Evolutionary conservation across 495 filamentous ascomycete species (phyloP), one percentile per base, ranked within the genome.

Genomic region (Penicillium bovifimosum): DNA sequence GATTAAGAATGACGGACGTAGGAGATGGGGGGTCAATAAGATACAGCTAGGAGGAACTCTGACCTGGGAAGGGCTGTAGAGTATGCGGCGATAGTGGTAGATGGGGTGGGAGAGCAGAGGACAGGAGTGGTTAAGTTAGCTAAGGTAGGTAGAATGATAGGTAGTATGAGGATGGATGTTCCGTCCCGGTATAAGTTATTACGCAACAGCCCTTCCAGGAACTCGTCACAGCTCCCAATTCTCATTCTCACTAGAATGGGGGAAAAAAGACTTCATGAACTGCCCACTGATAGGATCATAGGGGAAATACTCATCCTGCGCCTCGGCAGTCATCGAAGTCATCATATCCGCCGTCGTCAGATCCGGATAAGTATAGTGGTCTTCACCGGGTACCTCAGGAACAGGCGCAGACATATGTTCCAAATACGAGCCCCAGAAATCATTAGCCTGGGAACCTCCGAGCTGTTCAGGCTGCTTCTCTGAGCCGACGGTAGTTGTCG

Each of bases 211-310:
- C 2, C 20, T 2, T 24, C 4, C 20, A 24, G n/a, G n/a, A n/a
- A n/a, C n/a, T 24, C 20, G 20, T 47, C 7, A 34, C 16, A 35
- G 45, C 18, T 49, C 44, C 56, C 56, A 65, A 2, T 55, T 45
- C 0, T 59, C 59, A 36, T 69, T 68, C 3, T 67, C 68, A 9
- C 47, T 55, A 9, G 57, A 40, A 5, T 58, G 20, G 4, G 73
- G 72, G 61, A 76, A 76, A 62, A 76, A 76, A 16, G 71, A 70
- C 9, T 69, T 59, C 45, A 76, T 75, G 17, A 76, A 76, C 41
- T 75, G 68, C 14, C 70, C 70, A 31, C 64, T 69, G 47, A 76
- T 74, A 18, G 72, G 72, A 47, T 76, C 73, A 49, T 75, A 76
- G 1, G 73, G 73, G 58, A 76, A 76, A 29, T 71, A 74, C 3